These are phyloP conservation scores for Gracilaria caudata DNA, from an alignment of 23 red algal genomes.

Conservation along the genomic window DNA sequence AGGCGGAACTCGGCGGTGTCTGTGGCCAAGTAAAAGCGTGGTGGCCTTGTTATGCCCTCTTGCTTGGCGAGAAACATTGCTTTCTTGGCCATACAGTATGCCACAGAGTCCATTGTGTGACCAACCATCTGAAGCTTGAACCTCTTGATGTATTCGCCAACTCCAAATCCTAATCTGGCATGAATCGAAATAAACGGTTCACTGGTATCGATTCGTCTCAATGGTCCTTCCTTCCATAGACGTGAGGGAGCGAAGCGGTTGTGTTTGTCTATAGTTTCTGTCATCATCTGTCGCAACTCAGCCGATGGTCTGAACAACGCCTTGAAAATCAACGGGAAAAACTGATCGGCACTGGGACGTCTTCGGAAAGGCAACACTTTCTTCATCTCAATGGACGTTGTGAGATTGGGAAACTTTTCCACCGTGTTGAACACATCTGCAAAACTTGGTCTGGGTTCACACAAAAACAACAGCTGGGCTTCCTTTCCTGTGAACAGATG, in stretches of 20 bases:
- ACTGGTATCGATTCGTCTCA: not conserved
- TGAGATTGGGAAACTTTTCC: conserved; percentile 4
- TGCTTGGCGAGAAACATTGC: not conserved
- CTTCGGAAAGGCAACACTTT: not conserved
- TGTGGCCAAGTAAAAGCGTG: conserved; percentile 38
- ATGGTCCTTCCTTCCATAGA: conserved; percentile 16
- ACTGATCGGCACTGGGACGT: conserved; percentile 3
- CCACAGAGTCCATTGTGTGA: conserved; percentile 7
- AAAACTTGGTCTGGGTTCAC: conserved; percentile 20
- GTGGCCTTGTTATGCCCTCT: not conserved
- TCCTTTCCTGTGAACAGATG: not conserved
- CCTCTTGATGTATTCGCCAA: conserved; percentile 34
- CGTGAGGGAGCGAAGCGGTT: not conserved
- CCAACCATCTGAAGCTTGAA: conserved; percentile 28
- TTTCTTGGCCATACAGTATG: conserved; percentile 11
- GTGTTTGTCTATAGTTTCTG: conserved; percentile 5
- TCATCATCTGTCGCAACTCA: not conserved
- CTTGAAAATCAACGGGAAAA: conserved; percentile 37
- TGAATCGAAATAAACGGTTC: conserved; percentile 36
- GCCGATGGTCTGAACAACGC: conserved; percentile 24
- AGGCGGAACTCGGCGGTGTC: conserved; percentile 34
- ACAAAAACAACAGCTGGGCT: not conserved
- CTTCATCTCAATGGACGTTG: not conserved
- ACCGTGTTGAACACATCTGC: not conserved
- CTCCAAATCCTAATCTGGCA: conserved; percentile 39